Percentiles rank a stretch among this genome's conserved stretches.
Conservation (phyloP, 192 early-diverging fungal species). For the Entomortierella parvispora region DNA sequence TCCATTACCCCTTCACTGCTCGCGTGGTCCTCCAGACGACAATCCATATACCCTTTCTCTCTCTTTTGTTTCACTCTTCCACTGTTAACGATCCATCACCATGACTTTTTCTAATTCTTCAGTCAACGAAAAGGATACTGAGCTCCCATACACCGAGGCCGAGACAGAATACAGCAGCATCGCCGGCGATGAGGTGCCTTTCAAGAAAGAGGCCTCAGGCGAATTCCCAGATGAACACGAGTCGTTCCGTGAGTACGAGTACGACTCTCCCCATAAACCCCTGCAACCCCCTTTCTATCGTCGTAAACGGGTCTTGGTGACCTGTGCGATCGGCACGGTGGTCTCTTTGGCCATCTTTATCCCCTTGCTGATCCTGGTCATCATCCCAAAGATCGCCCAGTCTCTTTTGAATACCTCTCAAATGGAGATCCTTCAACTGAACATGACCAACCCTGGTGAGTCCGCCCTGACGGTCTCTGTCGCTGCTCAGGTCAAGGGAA, state of each 20-base stretch:
- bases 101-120: constrained; percentile 21
- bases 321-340: constrained; percentile 50
- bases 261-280: constrained; percentile 26
- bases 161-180: constrained; percentile 38
- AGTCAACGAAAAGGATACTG: constrained; percentile 14
- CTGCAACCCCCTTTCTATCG: constrained; percentile 54
- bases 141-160: constrained; percentile 12
- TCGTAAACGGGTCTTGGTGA: constrained; percentile 56
- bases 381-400: constrained; percentile 44
- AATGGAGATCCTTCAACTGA: constrained; percentile 30
- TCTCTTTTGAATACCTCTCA: constrained; percentile 19
- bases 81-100: constrained; percentile 25
- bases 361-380: constrained; percentile 55
- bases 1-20: neutral
- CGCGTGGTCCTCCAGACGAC: neutral
- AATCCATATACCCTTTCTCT: neutral
- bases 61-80: neutral
- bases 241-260: constrained; percentile 27
- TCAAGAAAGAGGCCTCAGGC: neutral
- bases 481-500: constrained; percentile 20
- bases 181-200: neutral
- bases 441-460: constrained; percentile 42
- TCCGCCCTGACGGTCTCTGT: constrained; percentile 18
- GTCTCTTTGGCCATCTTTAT: constrained; percentile 58
- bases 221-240: constrained; percentile 10